A percentile compares a stretch with the other conserved stretches of the same genome.
phyloP scores from a whole-genome alignment of 1,139 yeast species.

The Yamadazyma trypodendri region DNA sequence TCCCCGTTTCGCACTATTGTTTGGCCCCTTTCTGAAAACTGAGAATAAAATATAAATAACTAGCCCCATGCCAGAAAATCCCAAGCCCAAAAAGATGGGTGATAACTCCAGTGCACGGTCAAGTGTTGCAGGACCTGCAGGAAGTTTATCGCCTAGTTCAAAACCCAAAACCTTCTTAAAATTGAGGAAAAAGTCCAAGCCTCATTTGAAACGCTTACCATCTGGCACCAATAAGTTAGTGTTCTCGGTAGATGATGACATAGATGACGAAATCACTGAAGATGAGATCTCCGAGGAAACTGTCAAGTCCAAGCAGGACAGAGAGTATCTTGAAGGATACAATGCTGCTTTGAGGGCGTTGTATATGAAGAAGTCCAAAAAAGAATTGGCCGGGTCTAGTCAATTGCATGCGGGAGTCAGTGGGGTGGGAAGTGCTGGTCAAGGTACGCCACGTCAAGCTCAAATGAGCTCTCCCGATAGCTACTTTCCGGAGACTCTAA shows the following conservation, averaged over 20 bases:
- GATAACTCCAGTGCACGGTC: slow-evolving; percentile 1
- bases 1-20: too few relatives aligned
- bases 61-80: slow-evolving; percentile 7
- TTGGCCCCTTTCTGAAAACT: too few relatives aligned
- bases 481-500: slow-evolving; percentile 15
- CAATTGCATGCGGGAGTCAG: background rate
- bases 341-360: slow-evolving; percentile 61
- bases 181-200: slow-evolving; percentile 20
- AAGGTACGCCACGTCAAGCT: background rate
- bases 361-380: slow-evolving; percentile 22
- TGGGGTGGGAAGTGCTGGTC: slow-evolving; percentile 4
- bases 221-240: slow-evolving; percentile 34
- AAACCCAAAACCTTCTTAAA: slow-evolving; percentile 16
- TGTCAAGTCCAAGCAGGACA: slow-evolving; percentile 29
- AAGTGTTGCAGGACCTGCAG: slow-evolving; percentile 2
- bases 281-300: slow-evolving; percentile 32
- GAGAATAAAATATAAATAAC: too few relatives aligned
- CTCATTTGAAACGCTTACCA: slow-evolving; percentile 25
- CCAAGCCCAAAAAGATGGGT: slow-evolving; percentile 4
- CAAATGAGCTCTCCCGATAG: background rate
- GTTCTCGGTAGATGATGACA: slow-evolving; percentile 75
- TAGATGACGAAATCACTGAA: slow-evolving; percentile 48
- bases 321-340: slow-evolving; percentile 71
- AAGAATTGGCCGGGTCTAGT: slow-evolving; percentile 4
- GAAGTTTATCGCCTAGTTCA: slow-evolving; percentile 14